Evolutionary conservation across 164 flowering plant species (phyloP).

Genomic region (Aristolochia californica): DNA sequence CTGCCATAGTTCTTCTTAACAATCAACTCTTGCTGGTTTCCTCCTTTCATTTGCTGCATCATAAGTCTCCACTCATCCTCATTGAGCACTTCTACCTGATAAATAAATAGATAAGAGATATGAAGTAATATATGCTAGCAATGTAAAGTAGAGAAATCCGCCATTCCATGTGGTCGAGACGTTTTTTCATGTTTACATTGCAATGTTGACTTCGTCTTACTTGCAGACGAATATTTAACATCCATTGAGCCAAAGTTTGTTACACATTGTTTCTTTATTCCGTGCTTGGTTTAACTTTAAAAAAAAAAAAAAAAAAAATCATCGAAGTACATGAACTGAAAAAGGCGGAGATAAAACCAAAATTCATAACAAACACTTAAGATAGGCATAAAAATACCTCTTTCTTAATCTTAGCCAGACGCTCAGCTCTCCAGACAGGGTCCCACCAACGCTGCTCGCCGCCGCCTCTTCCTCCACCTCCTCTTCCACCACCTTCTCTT

Average conservation of each 20-base stretch:
- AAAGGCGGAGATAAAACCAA: neutral
- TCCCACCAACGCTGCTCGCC: constrained; percentile 99
- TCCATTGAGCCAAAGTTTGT: neutral
- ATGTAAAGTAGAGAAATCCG: neutral
- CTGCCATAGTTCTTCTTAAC: constrained; percentile 60
- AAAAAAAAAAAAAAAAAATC: neutral
- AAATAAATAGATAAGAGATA: neutral
- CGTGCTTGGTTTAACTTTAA: neutral
- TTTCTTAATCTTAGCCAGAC: constrained; percentile 44
- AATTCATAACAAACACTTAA: neutral
- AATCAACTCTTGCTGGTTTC: constrained; percentile 72
- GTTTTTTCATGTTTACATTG: too few relatives aligned
- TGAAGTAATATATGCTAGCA: neutral
- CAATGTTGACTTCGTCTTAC: too few relatives aligned
- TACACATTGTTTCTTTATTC: neutral
- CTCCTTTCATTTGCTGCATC: constrained; percentile 58
- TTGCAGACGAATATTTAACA: neutral
- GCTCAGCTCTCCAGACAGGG: constrained; percentile 90
- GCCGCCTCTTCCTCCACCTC: constrained; percentile 54
- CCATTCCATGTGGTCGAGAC: too few relatives aligned
- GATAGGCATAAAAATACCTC: constrained; percentile 35
- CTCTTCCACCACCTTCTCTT: constrained; percentile 43
- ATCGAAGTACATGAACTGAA: neutral
- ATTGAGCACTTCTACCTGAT: constrained; percentile 52
- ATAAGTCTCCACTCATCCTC: constrained; percentile 76